Evolutionary conservation across 164 flowering plant genomes (phyloP).

Genomic region (Echeveria elegans): DNA sequence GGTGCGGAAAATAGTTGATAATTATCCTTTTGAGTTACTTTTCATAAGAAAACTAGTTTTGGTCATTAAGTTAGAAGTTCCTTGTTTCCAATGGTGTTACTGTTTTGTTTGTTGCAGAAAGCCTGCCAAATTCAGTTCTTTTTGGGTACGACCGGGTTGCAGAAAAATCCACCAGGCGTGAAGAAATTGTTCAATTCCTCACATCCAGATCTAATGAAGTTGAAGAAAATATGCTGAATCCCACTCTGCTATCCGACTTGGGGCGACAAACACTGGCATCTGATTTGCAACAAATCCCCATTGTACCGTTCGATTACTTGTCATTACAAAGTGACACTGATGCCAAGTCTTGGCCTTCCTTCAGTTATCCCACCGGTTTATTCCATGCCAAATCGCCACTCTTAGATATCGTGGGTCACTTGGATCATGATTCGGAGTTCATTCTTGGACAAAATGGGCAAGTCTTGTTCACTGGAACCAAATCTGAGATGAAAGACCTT

Average conservation of each 20-base stretch:
- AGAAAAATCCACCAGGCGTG: constrained; percentile 39
- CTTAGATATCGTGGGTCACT: no score
- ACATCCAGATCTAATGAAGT: constrained; percentile 32
- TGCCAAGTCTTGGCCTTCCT: not conserved
- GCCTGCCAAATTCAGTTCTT: constrained; percentile 23
- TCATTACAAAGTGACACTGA: constrained; percentile 22
- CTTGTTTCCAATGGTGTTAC: not conserved
- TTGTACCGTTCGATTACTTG: constrained; percentile 21
- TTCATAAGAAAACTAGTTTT: not conserved
- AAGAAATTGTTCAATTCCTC: constrained; percentile 45
- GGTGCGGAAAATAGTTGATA: constrained; percentile 25
- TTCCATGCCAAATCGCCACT: no score
- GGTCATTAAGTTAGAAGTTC: not conserved
- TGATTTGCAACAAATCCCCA: constrained; percentile 12
- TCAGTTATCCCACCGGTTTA: no score
- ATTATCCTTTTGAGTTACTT: not conserved
- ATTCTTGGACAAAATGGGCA: no score
- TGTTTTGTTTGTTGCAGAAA: constrained; percentile 29
- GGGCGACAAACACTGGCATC: no score
- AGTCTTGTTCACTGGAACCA: no score
- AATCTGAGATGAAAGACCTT: constrained; percentile 8
- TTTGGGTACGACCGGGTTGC: constrained; percentile 43
- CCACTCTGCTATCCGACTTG: no score
- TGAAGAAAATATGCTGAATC: constrained; percentile 12
- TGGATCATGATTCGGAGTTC: no score